Conservation (phyloP, 352 stramenopile genomes). For the Globisporangium spinosum region DNA sequence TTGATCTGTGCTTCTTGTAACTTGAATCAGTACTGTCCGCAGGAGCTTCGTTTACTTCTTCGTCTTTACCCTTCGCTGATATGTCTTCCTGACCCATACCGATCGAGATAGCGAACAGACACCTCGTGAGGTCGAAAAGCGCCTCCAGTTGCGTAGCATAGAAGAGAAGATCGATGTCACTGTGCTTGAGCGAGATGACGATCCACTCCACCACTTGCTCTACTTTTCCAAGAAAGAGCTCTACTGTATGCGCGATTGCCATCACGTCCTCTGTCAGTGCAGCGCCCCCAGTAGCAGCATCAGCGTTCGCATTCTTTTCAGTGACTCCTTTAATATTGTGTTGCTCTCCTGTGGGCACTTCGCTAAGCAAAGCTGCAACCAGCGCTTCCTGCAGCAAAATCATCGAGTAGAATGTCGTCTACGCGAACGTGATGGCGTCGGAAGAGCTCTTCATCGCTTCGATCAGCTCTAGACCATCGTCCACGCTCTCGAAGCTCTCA, state of each 20-base stretch:
- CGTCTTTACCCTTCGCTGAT: background rate
- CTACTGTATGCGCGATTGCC: background rate
- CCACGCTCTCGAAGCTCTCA: constrained; percentile 19
- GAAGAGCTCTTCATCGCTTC: constrained; percentile 23
- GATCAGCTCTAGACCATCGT: constrained; percentile 27
- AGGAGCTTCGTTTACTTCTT: background rate
- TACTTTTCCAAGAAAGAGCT: constrained; percentile 15
- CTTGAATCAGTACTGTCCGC: background rate
- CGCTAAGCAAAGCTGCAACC: constrained; percentile 4
- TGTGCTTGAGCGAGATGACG: constrained; percentile 26
- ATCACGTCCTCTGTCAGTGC: background rate
- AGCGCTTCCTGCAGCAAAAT: constrained; percentile 23
- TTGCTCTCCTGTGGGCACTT: background rate
- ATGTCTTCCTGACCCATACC: background rate
- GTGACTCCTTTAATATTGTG: background rate
- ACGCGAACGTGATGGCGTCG: constrained; percentile 19
- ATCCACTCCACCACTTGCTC: constrained; percentile 23
- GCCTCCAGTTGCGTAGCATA: constrained; percentile 24
- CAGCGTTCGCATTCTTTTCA: background rate
- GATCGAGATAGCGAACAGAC: constrained; percentile 19
- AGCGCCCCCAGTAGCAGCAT: background rate
- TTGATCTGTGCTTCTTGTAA: background rate
- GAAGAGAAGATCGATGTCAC: constrained; percentile 28
- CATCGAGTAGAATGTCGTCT: constrained; percentile 23
- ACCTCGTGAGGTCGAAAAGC: constrained; percentile 6